phyloP scores from a whole-genome alignment of 2,329 filamentous ascomycete genomes.

The Penicillium janthinellum region DNA sequence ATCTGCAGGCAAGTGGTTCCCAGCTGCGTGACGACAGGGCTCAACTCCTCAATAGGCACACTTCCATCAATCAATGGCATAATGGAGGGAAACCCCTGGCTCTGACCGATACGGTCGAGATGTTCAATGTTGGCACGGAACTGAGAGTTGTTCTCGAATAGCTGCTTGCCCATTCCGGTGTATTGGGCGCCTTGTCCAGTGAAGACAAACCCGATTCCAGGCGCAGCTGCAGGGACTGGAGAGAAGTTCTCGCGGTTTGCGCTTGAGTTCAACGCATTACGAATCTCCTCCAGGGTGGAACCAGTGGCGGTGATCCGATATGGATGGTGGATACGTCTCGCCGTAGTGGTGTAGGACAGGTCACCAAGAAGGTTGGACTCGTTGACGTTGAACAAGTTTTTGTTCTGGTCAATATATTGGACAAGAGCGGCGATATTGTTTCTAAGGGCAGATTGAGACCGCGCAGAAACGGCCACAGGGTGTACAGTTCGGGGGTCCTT shows the following conservation, averaged over 20 bases:
- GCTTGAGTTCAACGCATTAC: slow-evolving; percentile 19
- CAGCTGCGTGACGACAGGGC: slow-evolving; percentile 41
- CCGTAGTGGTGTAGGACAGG: slow-evolving; percentile 69
- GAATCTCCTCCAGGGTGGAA: slow-evolving; percentile 24
- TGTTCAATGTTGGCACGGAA: slow-evolving; percentile 38
- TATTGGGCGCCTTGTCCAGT: slow-evolving; percentile 45
- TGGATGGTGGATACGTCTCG: slow-evolving; percentile 51
- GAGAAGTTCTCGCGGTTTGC: slow-evolving; percentile 22
- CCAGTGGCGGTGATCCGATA: slow-evolving; percentile 32
- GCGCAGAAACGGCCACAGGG: slow-evolving; percentile 61
- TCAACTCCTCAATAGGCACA: slow-evolving; percentile 22
- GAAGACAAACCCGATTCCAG: slow-evolving; percentile 33
- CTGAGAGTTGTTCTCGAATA: slow-evolving; percentile 24
- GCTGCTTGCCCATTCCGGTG: slow-evolving; percentile 33
- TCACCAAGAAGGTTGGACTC: slow-evolving; percentile 53
- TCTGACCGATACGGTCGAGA: slow-evolving; percentile 33
- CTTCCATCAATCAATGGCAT: slow-evolving; percentile 31
- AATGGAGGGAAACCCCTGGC: slow-evolving; percentile 34
- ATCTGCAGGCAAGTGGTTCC: slow-evolving; percentile 46
- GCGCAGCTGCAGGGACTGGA: slow-evolving; percentile 23
- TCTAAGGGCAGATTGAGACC: slow-evolving; percentile 51
- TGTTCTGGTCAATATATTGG: slow-evolving; percentile 57
- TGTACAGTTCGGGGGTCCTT: slow-evolving; percentile 59
- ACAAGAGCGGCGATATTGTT: slow-evolving; percentile 61
- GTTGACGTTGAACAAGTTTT: slow-evolving; percentile 33